These are phyloP conservation scores for Leccinum incarnatum DNA, from an alignment of 768 basidiomycete species.

Conservation along the genomic window DNA sequence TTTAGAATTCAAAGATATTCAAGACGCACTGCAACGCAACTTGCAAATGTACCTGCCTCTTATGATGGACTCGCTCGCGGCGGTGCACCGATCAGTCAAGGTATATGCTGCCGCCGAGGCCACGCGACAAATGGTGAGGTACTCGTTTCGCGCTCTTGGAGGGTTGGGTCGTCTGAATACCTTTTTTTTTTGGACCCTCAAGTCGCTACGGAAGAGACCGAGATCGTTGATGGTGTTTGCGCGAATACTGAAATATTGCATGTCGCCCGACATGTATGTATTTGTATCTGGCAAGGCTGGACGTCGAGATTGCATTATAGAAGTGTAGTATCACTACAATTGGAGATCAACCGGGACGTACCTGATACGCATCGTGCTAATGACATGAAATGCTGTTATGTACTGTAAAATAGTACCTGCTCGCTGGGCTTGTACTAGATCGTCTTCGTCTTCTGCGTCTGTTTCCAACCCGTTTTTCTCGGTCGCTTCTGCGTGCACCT, in stretches of 20 bases:
- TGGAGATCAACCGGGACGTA: constrained; percentile 10
- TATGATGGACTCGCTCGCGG: constrained; percentile 89
- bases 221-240: constrained; percentile 87
- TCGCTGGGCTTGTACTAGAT: constrained; percentile 29
- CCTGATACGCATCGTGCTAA: constrained; percentile 11
- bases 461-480: constrained; percentile 27
- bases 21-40: constrained; percentile 87
- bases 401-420: constrained; percentile 10
- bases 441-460: constrained; percentile 18
- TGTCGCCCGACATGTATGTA: constrained; percentile 81
- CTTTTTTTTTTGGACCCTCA: constrained; percentile 46
- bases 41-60: constrained; percentile 83
- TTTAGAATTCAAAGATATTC: constrained; percentile 19
- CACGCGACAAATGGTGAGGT: constrained; percentile 68
- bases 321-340: neutral
- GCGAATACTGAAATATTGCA: constrained; percentile 81
- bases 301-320: constrained; percentile 80
- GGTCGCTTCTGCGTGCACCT: constrained; percentile 27
- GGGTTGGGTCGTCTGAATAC: constrained; percentile 14
- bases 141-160: constrained; percentile 7
- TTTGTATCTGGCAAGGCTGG: constrained; percentile 79
- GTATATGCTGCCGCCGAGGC: constrained; percentile 67
- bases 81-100: constrained; percentile 77
- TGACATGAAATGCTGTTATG: neutral
- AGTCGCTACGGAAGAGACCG: constrained; percentile 71